These are phyloP conservation scores for Achaetomium macrosporum DNA, from an alignment of 2,329 filamentous ascomycete species.

Conservation along the genomic window DNA sequence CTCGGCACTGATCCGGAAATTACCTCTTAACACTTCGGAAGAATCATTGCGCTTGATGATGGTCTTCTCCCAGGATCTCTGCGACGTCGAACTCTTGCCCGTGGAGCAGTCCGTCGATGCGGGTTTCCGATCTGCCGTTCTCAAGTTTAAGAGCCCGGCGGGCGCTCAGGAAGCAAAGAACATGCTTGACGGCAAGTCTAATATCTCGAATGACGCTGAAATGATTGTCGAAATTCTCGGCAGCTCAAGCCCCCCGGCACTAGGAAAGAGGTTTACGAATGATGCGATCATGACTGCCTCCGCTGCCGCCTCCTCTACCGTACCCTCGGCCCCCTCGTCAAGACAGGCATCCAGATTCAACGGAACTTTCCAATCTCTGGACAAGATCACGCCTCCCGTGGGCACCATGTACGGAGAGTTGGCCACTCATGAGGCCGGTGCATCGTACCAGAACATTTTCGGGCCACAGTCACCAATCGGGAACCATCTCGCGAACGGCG, in stretches of 20 bases:
- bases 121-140: slow-evolving; percentile 46
- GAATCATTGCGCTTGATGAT: slow-evolving; percentile 52
- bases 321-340: slow-evolving; percentile 41
- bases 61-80: slow-evolving; percentile 52
- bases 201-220: slow-evolving; percentile 44
- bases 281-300: slow-evolving; percentile 39
- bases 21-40: slow-evolving; percentile 49
- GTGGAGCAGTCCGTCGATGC: slow-evolving; percentile 44
- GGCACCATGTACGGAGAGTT: slow-evolving; percentile 53
- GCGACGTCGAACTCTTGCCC: slow-evolving; percentile 46
- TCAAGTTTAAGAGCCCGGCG: slow-evolving; percentile 47
- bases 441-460: slow-evolving; percentile 58
- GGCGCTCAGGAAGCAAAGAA: slow-evolving; percentile 52
- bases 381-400: slow-evolving; percentile 57
- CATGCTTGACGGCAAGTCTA: slow-evolving; percentile 51
- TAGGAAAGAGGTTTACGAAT: slow-evolving; percentile 47
- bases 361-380: slow-evolving; percentile 54
- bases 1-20: slow-evolving; percentile 47
- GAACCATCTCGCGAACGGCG: slow-evolving; percentile 58
- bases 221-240: slow-evolving; percentile 54
- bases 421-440: slow-evolving; percentile 48
- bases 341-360: slow-evolving; percentile 57
- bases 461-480: slow-evolving; percentile 69
- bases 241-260: slow-evolving; percentile 31
- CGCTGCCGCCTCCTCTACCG: slow-evolving; percentile 36